These are phyloP conservation scores for Claviceps capensis DNA, from an alignment of 2,329 filamentous ascomycete species.

Conservation along the genomic window DNA sequence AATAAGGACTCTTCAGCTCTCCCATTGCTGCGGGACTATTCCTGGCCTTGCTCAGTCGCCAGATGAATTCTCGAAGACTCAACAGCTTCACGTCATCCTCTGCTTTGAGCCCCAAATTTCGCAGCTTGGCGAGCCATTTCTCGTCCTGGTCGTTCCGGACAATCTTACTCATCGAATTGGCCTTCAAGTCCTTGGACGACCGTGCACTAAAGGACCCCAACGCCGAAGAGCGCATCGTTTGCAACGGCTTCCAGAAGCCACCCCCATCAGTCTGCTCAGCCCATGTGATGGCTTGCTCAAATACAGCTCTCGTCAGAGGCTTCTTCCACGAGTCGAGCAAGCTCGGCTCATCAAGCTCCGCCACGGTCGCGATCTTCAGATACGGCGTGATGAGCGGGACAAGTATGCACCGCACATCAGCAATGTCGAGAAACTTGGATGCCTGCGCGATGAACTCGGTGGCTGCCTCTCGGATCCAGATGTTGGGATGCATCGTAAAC, in stretches of 20 bases:
- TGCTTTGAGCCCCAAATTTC: conserved; percentile 64
- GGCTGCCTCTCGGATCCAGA: conserved; percentile 88
- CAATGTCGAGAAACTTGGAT: conserved; percentile 59
- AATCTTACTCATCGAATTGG: conserved; percentile 46
- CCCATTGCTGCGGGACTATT: conserved; percentile 32
- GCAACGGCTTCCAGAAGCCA: conserved; percentile 72
- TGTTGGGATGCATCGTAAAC: conserved; percentile 86
- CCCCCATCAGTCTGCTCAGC: conserved; percentile 68
- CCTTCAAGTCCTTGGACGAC: conserved; percentile 40
- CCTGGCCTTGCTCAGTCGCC: conserved; percentile 65
- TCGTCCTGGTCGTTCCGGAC: conserved; percentile 85
- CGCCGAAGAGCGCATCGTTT: conserved; percentile 48
- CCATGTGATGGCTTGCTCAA: conserved; percentile 81
- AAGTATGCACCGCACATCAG: conserved; percentile 74
- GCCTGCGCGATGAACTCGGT: conserved; percentile 70
- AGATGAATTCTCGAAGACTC: conserved; percentile 79
- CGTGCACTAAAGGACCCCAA: conserved; percentile 48
- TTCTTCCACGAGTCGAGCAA: conserved; percentile 74
- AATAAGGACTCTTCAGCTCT: conserved; percentile 18
- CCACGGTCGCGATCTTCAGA: conserved; percentile 56
- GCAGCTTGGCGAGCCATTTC: conserved; percentile 74
- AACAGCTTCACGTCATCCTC: conserved; percentile 89
- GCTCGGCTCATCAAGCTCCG: conserved; percentile 54
- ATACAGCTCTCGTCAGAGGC: conserved; percentile 63
- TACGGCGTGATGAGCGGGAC: conserved; percentile 71